Conservation (phyloP, 352 stramenopile genomes). For the Pythium guiyangense region DNA sequence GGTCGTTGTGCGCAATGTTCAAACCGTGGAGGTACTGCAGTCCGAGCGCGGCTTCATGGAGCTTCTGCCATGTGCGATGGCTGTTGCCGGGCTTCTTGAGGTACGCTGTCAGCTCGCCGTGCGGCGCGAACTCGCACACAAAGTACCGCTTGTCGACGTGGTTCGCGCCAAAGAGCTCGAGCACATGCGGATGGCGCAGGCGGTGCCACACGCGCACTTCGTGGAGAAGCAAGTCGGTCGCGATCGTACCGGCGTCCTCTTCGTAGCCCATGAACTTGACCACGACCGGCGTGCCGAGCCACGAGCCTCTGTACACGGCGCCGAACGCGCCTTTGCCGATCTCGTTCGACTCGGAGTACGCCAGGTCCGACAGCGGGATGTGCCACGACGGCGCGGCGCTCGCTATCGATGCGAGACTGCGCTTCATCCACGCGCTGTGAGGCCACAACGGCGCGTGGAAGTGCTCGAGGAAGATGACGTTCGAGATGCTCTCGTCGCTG, state of each 20-base stretch:
- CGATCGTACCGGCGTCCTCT: background rate
- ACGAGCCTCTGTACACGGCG: background rate
- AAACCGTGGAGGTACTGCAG: background rate
- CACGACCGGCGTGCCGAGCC: background rate
- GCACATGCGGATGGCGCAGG: no score
- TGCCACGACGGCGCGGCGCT: background rate
- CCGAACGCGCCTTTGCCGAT: background rate
- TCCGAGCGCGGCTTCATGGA: conserved; percentile 3
- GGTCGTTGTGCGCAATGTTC: conserved; percentile 13
- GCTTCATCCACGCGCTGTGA: background rate
- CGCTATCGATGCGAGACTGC: background rate
- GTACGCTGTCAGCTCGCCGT: no score
- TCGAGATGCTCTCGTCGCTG: background rate
- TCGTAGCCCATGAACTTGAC: background rate
- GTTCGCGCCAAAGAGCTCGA: no score
- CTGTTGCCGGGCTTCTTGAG: no score
- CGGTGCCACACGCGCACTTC: no score
- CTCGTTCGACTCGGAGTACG: background rate
- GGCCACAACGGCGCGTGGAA: background rate
- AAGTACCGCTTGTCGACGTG: background rate
- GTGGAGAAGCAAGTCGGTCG: background rate
- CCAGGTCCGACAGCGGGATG: background rate
- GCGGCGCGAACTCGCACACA: no score
- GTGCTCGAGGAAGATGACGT: background rate
- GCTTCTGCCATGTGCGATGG: no score